Evolutionary conservation across 306 rosid species (phyloP).

Genomic region (Ceratonia siliqua): DNA sequence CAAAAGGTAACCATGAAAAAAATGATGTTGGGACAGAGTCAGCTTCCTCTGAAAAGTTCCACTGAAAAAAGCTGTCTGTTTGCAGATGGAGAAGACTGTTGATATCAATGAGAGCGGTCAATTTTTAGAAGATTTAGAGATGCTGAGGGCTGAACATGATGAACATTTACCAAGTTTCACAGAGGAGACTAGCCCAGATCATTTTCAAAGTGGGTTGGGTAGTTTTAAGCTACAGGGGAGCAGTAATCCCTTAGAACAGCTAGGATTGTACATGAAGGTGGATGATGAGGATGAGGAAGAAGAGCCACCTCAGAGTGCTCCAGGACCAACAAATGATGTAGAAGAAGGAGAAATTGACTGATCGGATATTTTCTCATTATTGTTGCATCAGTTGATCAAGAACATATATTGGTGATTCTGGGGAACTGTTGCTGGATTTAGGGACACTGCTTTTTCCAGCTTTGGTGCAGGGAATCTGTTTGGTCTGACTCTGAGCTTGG

Average conservation of each 20-base stretch:
- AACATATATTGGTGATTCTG: slow-evolving; percentile 24
- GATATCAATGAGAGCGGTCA: slow-evolving; percentile 81
- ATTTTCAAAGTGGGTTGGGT: slow-evolving; percentile 54
- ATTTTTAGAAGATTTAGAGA: slow-evolving; percentile 80
- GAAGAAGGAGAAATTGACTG: slow-evolving; percentile 87
- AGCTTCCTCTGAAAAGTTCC: slow-evolving; percentile 8
- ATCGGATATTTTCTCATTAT: background rate
- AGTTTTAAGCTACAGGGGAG: slow-evolving; percentile 69
- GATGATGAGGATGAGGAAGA: slow-evolving; percentile 88
- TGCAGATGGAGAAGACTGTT: slow-evolving; percentile 89
- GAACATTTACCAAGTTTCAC: slow-evolving; percentile 52
- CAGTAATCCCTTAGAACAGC: slow-evolving; percentile 68
- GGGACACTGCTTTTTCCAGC: slow-evolving; percentile 19
- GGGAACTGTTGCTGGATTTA: slow-evolving; percentile 15
- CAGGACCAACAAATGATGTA: slow-evolving; percentile 57
- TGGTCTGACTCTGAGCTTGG: slow-evolving; percentile 13
- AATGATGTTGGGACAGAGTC: background rate
- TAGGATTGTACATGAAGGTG: slow-evolving; percentile 79
- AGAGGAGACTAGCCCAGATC: slow-evolving; percentile 63
- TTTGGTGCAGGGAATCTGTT: background rate
- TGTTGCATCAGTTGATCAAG: slow-evolving; percentile 11
- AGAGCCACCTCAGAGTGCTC: slow-evolving; percentile 39
- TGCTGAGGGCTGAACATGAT: slow-evolving; percentile 64
- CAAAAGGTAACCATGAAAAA: slow-evolving; percentile 53
- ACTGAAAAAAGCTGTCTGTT: slow-evolving; percentile 28